Evolutionary conservation across 768 basidiomycete species (phyloP).

Genomic region (Clavaria fumosa): DNA sequence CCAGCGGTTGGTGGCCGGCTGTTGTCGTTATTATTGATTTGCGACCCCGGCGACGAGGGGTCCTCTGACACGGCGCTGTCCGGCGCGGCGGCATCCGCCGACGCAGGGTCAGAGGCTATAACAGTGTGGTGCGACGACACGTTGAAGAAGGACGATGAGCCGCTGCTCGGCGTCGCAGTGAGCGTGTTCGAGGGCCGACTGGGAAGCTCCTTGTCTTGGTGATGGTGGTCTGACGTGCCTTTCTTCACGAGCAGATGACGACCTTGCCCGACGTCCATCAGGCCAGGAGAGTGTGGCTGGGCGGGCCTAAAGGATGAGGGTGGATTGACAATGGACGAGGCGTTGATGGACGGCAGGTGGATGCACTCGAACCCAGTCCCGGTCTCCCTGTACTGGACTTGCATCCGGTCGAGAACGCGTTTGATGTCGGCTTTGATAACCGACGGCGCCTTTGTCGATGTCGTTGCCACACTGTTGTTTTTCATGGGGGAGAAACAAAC

Average conservation of each 20-base stretch:
- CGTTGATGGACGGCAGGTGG: conserved; percentile 85
- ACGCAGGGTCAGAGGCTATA: conserved; percentile 3
- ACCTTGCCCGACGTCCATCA: conserved; percentile 28
- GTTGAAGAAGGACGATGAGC: conserved; percentile 79
- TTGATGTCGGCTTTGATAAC: conserved; percentile 75
- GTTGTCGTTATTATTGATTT: conserved; percentile 12
- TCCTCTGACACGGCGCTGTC: no score
- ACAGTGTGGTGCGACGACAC: conserved; percentile 42
- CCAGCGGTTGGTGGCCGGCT: conserved; percentile 8
- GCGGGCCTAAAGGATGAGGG: conserved; percentile 13
- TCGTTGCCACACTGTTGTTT: conserved; percentile 87
- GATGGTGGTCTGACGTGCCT: conserved; percentile 38
- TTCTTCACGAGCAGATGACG: conserved; percentile 52
- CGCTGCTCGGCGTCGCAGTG: conserved; percentile 54
- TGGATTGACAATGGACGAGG: conserved; percentile 47
- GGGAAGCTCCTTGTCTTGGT: conserved; percentile 25
- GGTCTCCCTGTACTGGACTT: conserved; percentile 85
- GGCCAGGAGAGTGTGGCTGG: conserved; percentile 29
- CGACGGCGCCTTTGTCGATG: conserved; percentile 74
- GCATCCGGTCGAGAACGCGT: conserved; percentile 83
- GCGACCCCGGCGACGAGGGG: conserved; percentile 6
- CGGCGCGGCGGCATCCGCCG: no score
- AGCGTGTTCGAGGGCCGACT: conserved; percentile 33
- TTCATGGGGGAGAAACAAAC: no score
- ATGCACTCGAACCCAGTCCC: conserved; percentile 93